phyloP scores from a whole-genome alignment of 2,329 filamentous ascomycete genomes.

The Fusarium chlamydosporum region DNA sequence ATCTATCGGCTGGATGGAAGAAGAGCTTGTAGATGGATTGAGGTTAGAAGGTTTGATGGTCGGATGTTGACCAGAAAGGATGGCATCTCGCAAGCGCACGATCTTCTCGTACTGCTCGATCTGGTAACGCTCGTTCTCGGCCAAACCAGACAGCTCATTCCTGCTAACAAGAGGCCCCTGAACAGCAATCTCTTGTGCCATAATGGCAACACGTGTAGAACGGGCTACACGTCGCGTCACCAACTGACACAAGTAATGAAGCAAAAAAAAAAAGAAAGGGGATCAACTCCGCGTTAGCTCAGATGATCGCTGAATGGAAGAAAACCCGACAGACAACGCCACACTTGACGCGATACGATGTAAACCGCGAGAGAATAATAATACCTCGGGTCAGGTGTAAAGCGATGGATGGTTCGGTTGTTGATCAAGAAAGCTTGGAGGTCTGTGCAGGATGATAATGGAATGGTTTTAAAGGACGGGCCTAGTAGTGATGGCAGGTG shows the following conservation, averaged over 20 bases:
- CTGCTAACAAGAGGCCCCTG: constrained; percentile 34
- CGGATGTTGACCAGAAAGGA: constrained; percentile 82
- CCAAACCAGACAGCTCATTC: constrained; percentile 49
- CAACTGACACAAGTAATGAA: constrained; percentile 19
- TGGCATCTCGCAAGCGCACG: constrained; percentile 81
- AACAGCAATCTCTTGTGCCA: constrained; percentile 49
- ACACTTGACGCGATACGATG: constrained; percentile 29
- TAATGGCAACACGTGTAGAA: constrained; percentile 40
- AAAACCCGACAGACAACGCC: constrained; percentile 22
- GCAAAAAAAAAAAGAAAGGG: constrained; percentile 27
- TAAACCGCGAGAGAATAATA: constrained; percentile 16
- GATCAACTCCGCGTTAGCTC: constrained; percentile 23
- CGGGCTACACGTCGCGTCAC: constrained; percentile 46
- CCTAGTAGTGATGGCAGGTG: constrained; percentile 1
- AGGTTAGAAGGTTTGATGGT: constrained; percentile 68
- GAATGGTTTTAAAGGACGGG: constrained; percentile 8
- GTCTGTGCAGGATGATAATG: constrained; percentile 38
- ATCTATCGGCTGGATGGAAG: constrained; percentile 43
- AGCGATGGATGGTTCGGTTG: constrained; percentile 26
- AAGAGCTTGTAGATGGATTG: constrained; percentile 43
- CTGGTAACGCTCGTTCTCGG: constrained; percentile 68
- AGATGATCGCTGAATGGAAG: constrained; percentile 16
- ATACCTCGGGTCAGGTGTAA: constrained; percentile 20
- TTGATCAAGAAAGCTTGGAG: constrained; percentile 35
- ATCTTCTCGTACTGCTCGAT: constrained; percentile 83